phyloP scores from a whole-genome alignment of 2,329 filamentous ascomycete genomes.

The Stachybotrys chartarum region DNA sequence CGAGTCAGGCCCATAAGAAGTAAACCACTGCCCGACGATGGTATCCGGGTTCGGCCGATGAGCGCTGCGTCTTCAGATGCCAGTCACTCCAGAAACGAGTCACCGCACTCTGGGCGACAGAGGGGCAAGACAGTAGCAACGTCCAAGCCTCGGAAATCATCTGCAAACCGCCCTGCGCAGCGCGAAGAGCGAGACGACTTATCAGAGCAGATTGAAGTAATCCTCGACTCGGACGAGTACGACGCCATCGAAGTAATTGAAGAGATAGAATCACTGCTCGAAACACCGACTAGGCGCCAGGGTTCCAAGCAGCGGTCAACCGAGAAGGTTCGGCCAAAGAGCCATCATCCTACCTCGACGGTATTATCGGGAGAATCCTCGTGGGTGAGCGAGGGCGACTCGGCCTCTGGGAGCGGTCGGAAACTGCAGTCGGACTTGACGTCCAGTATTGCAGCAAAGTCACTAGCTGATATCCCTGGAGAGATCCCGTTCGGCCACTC shows the following conservation, averaged over 20 bases:
- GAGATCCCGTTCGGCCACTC: slow-evolving; percentile 60
- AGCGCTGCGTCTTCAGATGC: slow-evolving; percentile 19
- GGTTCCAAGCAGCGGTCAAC: slow-evolving; percentile 17
- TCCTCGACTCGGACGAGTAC: slow-evolving; percentile 4
- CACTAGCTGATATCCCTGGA: slow-evolving; percentile 45
- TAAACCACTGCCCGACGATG: slow-evolving; percentile 15
- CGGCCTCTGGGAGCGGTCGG: slow-evolving; percentile 15
- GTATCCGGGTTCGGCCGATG: slow-evolving; percentile 19
- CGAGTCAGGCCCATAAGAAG: slow-evolving; percentile 19
- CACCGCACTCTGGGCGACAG: slow-evolving; percentile 14
- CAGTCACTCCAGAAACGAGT: slow-evolving; percentile 10
- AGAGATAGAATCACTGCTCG: slow-evolving; percentile 26
- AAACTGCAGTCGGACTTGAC: slow-evolving; percentile 23
- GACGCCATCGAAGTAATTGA: slow-evolving; percentile 24
- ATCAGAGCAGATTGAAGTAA: slow-evolving; percentile 4
- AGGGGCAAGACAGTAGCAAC: slow-evolving; percentile 19
- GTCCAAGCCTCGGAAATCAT: slow-evolving; percentile 10
- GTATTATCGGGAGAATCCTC: slow-evolving; percentile 19
- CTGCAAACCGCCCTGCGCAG: slow-evolving; percentile 20
- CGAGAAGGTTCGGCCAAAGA: slow-evolving; percentile 17
- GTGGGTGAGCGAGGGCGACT: slow-evolving; percentile 20
- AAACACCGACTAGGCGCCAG: slow-evolving; percentile 31
- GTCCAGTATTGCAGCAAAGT: slow-evolving; percentile 37
- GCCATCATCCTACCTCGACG: slow-evolving; percentile 10
- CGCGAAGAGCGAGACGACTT: slow-evolving; percentile 14